These are phyloP conservation scores for Trichoderma sp. DNA, from an alignment of 2,329 filamentous ascomycete genomes.

Conservation along the genomic window DNA sequence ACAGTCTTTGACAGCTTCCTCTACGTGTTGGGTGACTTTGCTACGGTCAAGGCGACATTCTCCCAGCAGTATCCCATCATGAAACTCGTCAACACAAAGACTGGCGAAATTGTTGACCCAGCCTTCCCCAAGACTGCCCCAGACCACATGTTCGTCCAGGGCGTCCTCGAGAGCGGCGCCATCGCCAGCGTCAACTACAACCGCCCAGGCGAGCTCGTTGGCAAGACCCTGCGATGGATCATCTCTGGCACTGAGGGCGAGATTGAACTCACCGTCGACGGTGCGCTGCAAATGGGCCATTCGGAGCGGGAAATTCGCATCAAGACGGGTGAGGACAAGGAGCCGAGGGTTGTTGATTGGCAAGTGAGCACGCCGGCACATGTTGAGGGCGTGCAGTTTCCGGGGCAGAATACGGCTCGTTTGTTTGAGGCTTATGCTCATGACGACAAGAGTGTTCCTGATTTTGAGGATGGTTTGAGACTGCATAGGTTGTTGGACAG, in stretches of 20 bases:
- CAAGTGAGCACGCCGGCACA: slow-evolving; percentile 65
- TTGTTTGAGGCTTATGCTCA: slow-evolving; percentile 20
- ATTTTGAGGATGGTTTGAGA: slow-evolving; percentile 19
- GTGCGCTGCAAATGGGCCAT: slow-evolving; percentile 32
- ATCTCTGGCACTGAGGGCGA: slow-evolving; percentile 40
- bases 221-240: slow-evolving; percentile 32
- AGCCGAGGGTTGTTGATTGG: slow-evolving; percentile 21
- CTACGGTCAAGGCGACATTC: slow-evolving; percentile 25
- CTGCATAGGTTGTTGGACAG: slow-evolving; percentile 21
- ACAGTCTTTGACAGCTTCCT: slow-evolving; percentile 24
- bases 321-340: slow-evolving; percentile 30
- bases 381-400: slow-evolving; percentile 73
- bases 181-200: slow-evolving; percentile 31
- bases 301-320: background rate
- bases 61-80: slow-evolving; percentile 26
- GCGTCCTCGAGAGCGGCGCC: slow-evolving; percentile 32
- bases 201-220: slow-evolving; percentile 23
- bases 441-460: background rate
- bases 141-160: slow-evolving; percentile 38
- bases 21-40: slow-evolving; percentile 14
- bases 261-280: slow-evolving; percentile 28
- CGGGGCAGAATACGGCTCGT: slow-evolving; percentile 8
- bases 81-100: slow-evolving; percentile 25
- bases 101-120: slow-evolving; percentile 27
- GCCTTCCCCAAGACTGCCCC: slow-evolving; percentile 30